phyloP scores from a whole-genome alignment of 2,329 filamentous ascomycete species.

The Aspergillus sp. region DNA sequence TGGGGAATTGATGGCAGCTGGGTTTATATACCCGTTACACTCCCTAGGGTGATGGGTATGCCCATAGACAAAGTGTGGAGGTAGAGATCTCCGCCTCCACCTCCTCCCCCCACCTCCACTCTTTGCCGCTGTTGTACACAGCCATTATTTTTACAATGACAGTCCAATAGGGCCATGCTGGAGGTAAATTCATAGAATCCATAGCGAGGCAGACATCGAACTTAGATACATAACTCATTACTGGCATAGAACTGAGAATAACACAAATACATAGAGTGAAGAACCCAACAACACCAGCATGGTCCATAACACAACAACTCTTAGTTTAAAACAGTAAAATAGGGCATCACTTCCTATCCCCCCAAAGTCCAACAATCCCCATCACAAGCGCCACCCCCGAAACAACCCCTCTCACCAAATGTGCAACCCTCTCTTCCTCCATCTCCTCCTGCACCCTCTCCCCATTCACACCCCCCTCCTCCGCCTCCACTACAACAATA shows the following conservation, averaged over 20 bases:
- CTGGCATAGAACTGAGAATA: no score
- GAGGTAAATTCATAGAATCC: no score
- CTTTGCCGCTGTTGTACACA: no score
- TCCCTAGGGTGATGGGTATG: neutral
- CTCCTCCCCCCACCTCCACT: neutral
- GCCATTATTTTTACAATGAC: no score
- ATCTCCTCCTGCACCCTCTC: constrained; percentile 41
- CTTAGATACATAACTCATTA: no score
- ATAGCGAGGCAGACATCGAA: no score
- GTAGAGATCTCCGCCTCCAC: neutral
- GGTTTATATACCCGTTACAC: neutral
- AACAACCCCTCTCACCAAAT: constrained; percentile 32
- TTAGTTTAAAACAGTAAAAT: no score
- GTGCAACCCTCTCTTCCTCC: constrained; percentile 35
- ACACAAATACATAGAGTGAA: neutral
- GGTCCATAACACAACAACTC: neutral
- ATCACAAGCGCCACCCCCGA: constrained; percentile 39
- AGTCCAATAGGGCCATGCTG: no score
- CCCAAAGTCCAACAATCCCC: constrained; percentile 45
- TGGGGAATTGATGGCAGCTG: neutral
- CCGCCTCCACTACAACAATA: constrained; percentile 30
- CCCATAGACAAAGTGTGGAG: no score
- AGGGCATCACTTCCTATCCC: constrained; percentile 27
- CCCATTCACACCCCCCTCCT: constrained; percentile 37
- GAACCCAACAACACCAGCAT: neutral